Evolutionary conservation across 768 basidiomycete species (phyloP).

Genomic region (Podaxis sp.): DNA sequence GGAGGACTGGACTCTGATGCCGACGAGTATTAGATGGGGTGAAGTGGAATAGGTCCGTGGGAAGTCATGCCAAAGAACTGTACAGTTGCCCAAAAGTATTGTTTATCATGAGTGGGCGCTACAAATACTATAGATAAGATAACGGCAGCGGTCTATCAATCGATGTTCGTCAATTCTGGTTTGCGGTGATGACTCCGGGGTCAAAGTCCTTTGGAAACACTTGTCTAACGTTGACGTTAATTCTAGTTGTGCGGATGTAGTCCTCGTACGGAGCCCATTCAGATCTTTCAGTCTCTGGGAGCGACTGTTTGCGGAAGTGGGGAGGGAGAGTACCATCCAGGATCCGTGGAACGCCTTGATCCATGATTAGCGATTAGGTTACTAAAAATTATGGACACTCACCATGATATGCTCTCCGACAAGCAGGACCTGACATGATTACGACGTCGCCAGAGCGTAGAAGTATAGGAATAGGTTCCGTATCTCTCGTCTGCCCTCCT

Average conservation of each 20-base stretch:
- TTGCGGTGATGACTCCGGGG: conserved; percentile 19
- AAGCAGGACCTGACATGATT: conserved; percentile 88
- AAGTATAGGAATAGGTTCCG: conserved; percentile 75
- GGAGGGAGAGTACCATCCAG: conserved; percentile 77
- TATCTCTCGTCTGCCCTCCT: conserved; percentile 78
- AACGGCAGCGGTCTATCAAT: not conserved
- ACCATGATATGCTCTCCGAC: conserved; percentile 87
- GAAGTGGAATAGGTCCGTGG: conserved; percentile 5
- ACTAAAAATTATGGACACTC: not conserved
- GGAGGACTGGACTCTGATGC: conserved; percentile 11
- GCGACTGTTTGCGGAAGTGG: conserved; percentile 39
- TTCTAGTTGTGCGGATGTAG: conserved; percentile 68
- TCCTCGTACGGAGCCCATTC: conserved; percentile 64
- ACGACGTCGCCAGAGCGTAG: conserved; percentile 90
- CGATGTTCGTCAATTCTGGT: not conserved
- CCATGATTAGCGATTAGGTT: not conserved
- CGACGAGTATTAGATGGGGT: not conserved
- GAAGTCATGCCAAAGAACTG: conserved; percentile 8
- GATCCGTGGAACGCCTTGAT: conserved; percentile 73
- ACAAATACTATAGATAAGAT: conserved; percentile 4
- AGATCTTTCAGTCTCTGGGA: conserved; percentile 26
- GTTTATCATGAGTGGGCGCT: not conserved
- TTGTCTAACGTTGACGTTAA: conserved; percentile 93
- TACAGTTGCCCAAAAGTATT: conserved; percentile 4
- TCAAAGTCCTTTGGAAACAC: conserved; percentile 76